Evolutionary conservation across 2,329 filamentous ascomycete species (phyloP).

Genomic region (Tetracladium maxilliforme): DNA sequence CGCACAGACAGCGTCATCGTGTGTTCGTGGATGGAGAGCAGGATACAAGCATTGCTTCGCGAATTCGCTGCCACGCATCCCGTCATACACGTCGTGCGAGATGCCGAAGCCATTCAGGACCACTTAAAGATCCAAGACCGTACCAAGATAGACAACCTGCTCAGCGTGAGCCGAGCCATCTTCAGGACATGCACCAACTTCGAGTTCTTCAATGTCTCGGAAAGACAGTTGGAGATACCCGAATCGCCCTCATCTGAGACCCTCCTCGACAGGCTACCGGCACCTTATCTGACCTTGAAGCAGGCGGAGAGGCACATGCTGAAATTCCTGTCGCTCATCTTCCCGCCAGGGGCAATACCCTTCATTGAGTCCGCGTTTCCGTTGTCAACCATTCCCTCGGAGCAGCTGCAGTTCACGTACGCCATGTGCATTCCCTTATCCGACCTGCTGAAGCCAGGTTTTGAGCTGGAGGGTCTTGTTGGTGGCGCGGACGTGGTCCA

Average conservation of each 20-base stretch:
- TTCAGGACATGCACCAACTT: constrained; percentile 56
- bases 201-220: constrained; percentile 64
- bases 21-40: constrained; percentile 55
- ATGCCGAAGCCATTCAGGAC: constrained; percentile 46
- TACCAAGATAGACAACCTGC: constrained; percentile 39
- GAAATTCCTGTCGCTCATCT: too few relatives aligned
- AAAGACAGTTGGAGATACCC: too few relatives aligned
- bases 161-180: constrained; percentile 39
- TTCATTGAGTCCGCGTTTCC: constrained; percentile 53
- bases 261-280: too few relatives aligned
- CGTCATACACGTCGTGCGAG: constrained; percentile 55
- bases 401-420: constrained; percentile 50
- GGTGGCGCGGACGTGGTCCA: too few relatives aligned
- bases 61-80: constrained; percentile 51
- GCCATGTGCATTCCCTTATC: constrained; percentile 47
- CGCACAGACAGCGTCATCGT: constrained; percentile 51
- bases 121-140: constrained; percentile 43
- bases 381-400: constrained; percentile 42
- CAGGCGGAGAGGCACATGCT: too few relatives aligned
- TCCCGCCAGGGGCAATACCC: too few relatives aligned
- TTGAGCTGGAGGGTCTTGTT: too few relatives aligned
- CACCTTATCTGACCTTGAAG: too few relatives aligned
- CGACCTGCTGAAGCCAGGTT: constrained; percentile 33
- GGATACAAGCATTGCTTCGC: constrained; percentile 41
- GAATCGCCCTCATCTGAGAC: constrained; percentile 33